phyloP scores from a whole-genome alignment of 495 filamentous ascomycete species.

The Lophium mytilinum region DNA sequence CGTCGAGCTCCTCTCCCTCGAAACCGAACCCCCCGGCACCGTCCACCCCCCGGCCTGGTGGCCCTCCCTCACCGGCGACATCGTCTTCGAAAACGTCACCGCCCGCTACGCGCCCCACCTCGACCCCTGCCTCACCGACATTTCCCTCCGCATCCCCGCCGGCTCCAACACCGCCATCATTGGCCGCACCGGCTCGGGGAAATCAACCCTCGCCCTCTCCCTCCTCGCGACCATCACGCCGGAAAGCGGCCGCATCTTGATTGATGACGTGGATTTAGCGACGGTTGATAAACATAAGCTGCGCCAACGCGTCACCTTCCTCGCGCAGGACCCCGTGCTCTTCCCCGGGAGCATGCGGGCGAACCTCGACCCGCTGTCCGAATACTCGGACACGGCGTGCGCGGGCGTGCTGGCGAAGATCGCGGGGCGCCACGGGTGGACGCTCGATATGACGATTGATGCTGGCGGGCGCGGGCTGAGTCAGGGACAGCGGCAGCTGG shows the following conservation, averaged over 20 bases:
- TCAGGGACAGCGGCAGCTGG: constrained; percentile 55
- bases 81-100: constrained; percentile 67
- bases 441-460: constrained; percentile 46
- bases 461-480: constrained; percentile 51
- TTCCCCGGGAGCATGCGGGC: constrained; percentile 53
- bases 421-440: constrained; percentile 46
- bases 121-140: constrained; percentile 54
- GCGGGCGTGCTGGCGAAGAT: constrained; percentile 43
- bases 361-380: constrained; percentile 46
- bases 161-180: constrained; percentile 60
- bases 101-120: constrained; percentile 70
- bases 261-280: constrained; percentile 53
- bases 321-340: constrained; percentile 57
- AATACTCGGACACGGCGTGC: constrained; percentile 44
- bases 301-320: constrained; percentile 51
- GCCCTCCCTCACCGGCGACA: constrained; percentile 60
- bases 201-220: constrained; percentile 58
- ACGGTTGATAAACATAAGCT: constrained; percentile 53
- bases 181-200: constrained; percentile 57
- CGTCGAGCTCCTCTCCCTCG: constrained; percentile 65
- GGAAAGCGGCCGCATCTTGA: constrained; percentile 45
- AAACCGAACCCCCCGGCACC: constrained; percentile 60
- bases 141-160: constrained; percentile 62
- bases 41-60: constrained; percentile 64
- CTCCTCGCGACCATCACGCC: constrained; percentile 50